Evolutionary conservation across 2,329 filamentous ascomycete species (phyloP), one percentile per base, ranked within the genome.

Genomic region (Volutella citrinella): DNA sequence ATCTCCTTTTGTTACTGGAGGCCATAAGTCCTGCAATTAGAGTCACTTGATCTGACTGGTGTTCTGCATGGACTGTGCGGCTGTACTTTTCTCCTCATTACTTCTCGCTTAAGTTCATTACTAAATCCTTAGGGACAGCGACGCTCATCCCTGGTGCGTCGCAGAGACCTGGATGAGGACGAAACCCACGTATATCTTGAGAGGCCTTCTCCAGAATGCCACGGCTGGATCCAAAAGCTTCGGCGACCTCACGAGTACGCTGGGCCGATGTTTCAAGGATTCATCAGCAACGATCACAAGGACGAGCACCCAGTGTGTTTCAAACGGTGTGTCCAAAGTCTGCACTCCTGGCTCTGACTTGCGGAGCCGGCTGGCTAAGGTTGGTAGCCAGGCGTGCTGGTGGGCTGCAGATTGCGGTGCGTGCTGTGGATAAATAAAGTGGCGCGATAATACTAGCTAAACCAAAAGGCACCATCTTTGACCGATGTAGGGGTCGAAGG

Each of bases 241-340:
- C 30, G 38, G 15, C 6, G 13, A 20, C 34, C 38, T 17, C 27
- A 19, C 22, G 30, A 30, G 2, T 34, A 39, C 19, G 27, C 31
- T n/a, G 36, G 34, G 27, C 36, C 23, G 9, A 25, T 39, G 19
- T 34, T 39, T 18, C 23, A 39, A 15, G 36, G 36, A 23, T 39
- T 34, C 27, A 41, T 36, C 7, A 41, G 38, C 30, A 30, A 41
- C 10, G 30, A 41, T 15, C 30, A 41, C 27, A n/a, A 15, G 30
- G 38, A 41, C 10, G 34, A 41, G 22, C 30, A 41, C n/a, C 38
- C 30, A 20, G 38, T 41, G 19, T 41, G 37, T 21, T 41, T 37
- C 24, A 41, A 24, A 34, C 23, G 30, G n/a, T n/a, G n/a, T n/a
- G n/a, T n/a, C n/a, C n/a, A n/a, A n/a, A n/a, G n/a, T n/a, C n/a